Evolutionary conservation across 2,329 filamentous ascomycete species (phyloP), one percentile per base, ranked within the genome.

Genomic region (Penicillium sp.): DNA sequence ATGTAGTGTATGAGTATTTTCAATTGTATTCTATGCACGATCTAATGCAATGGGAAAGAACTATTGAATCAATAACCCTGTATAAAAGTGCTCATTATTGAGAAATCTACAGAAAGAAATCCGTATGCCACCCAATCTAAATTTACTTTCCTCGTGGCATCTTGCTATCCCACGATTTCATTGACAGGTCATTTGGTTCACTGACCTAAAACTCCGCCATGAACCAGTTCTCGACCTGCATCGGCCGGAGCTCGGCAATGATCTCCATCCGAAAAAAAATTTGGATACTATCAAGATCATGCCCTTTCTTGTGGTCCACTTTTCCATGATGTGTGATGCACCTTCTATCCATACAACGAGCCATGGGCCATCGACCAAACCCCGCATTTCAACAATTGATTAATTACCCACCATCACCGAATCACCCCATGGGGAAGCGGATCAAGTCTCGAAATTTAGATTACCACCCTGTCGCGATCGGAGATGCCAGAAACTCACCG

Each of bases 391-490:
- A 16, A 13, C 6, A 16, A 4, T 37, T 43, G 2, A 43, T 43
- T 19, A 3, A 19, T 4, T 43, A 22, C 19, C 40, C 40, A 25
- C 40, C 25, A 30, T 13, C 7, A 26, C 14, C 5, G 40, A 13
- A 28, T 30, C 45, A 48, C 45, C 45, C 45, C 45, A 48, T 30
- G 45, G 45, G 45, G 26, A 48, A 48, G 45, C 14, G 26, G 40
- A 48, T 48, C 45, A n/a, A 48, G 45, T 26, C 45, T 48, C 45
- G 30, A 48, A 19, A 48, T 16, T 22, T 30, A 48, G 45, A 48
- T 30, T 25, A 30, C 26, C 16, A n/a, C 45, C 26, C 22, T 25
- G 6, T 46, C 25, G 8, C n/a, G 25, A 43, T 43, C 40, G 30
- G 30, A 33, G 30, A 22, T 42, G 40, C 16, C n/a, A 43, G 19